Evolutionary conservation across 2,329 filamentous ascomycete species (phyloP), one percentile per base, ranked within the genome.

Genomic region (Epichloe festucae): DNA sequence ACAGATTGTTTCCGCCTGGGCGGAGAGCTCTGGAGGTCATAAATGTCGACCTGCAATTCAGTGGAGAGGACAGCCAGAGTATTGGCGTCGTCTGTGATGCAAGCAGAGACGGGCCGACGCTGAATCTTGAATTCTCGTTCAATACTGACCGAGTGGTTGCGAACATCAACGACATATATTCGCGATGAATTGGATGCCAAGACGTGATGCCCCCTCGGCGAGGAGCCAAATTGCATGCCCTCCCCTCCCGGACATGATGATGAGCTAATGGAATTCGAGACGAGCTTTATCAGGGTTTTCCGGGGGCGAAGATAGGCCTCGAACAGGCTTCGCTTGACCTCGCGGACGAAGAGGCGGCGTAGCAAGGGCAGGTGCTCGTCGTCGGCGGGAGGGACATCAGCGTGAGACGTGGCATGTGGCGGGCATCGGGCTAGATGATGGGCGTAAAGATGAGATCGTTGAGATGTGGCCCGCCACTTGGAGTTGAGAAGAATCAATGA

Each of bases 201-300:
- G 34, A 94, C 69, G 58, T 84, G 79, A 57, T 84, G 81, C 2
- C 87, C 88, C 50, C 77, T 80, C 5, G 87, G 81, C 2, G 89
- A 94, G 53, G 88, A 80, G 55, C 79, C 82, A 65, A 94, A 95
- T 51, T 88, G 85, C 70, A 95, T 87, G 46, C 87, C 87, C 66
- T 95, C 89, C 87, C 89, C 87, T 36, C 85, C 85, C 1, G 88
- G 89, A 55, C 84, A 85, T 21, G 88, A 88, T 1, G 86, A 89
- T 1, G 87, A 90, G 63, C 86, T 91, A 58, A 87, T 87, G 5
- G 86, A 89, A 48, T 84, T 88, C 39, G 87, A 93, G 12, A 94
- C 82, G 49, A 95, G 73, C 62, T 85, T 90, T 60, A 95, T 78
- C 44, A 87, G 73, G 5, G 84, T 90, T 60, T 78, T 75, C 53